Base-by-base conservation (phyloP, 768 basidiomycete species). In the Russula brevipes region DNA sequence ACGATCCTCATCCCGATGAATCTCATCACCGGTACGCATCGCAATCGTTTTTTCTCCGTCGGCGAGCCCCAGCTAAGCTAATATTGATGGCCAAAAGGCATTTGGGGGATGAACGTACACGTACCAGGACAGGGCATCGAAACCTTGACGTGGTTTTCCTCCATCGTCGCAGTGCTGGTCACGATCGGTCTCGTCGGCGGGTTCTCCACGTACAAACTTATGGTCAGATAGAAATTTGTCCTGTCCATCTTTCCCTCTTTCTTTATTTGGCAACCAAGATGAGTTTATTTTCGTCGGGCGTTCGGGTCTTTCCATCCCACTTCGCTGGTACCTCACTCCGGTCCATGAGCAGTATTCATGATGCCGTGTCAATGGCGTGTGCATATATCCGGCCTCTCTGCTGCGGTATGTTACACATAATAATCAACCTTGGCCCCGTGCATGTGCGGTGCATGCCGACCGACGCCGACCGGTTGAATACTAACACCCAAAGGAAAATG, bases 51-150 rank as follows among this genome's bases (percentile, higher is more conserved):
- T 33, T 10, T 47, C n/a, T 44, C 16, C 12, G 5, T 36, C 49
- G 14, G 8, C 46, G 49, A 10, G 31, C 10, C 5, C n/a, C 24
- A 7, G 2, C 24, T 54, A 5, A 24, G 2, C 24, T 33, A 36
- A 6, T 38, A 5, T 12, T 12, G 24, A n/a, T 4, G 4, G 30
- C 9, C 0, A 35, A 39, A 39, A 86, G 88, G 91, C 81, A 76
- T 97, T 14, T 96, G 94, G 94, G 95, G 96, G 12, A 98, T 98
- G 96, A 99, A 98, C 78, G 95, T 98, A 0, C 89, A 90, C 67
- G 97, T 99, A 1, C 97, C 97, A 0, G 94, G 94, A 0, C 81
- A 97, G 71, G 85, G 83, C 55, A 73, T 82, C 10, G 57, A 80
- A 75, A 81, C 81, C 1, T 90, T 85, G 69, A 76, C 77, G n/a